phyloP scores from a whole-genome alignment of 2,329 filamentous ascomycete species.

The Colletotrichum navitas region DNA sequence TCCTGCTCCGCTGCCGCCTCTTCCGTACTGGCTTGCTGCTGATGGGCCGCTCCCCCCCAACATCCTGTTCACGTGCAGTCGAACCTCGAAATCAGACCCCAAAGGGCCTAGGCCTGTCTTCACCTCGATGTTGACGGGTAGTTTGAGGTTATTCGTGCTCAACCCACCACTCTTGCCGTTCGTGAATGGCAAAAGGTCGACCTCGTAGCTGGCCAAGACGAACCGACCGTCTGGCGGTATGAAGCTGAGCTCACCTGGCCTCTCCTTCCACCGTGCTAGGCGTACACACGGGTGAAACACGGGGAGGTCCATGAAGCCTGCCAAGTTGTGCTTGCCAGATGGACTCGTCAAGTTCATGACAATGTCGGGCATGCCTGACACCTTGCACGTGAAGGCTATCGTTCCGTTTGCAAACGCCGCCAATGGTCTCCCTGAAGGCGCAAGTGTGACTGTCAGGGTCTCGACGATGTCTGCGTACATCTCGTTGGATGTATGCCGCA shows the following conservation, averaged over 20 bases:
- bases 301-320: slow-evolving; percentile 82
- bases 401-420: slow-evolving; percentile 91
- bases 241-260: slow-evolving; percentile 93
- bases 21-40: slow-evolving; percentile 53
- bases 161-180: slow-evolving; percentile 67
- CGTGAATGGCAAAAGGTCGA: slow-evolving; percentile 84
- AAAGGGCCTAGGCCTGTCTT: slow-evolving; percentile 80
- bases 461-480: slow-evolving; percentile 97
- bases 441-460: slow-evolving; percentile 86
- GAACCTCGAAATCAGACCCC: slow-evolving; percentile 90
- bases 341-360: slow-evolving; percentile 83
- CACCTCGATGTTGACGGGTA: slow-evolving; percentile 86
- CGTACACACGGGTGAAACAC: slow-evolving; percentile 97
- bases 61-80: slow-evolving; percentile 78
- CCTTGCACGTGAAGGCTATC: slow-evolving; percentile 94
- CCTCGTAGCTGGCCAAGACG: slow-evolving; percentile 93
- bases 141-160: slow-evolving; percentile 74
- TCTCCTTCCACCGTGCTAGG: slow-evolving; percentile 88
- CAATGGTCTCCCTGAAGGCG: slow-evolving; percentile 89
- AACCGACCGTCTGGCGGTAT: slow-evolving; percentile 95
- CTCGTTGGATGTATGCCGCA: slow-evolving; percentile 96
- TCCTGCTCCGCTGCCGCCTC: slow-evolving; percentile 53
- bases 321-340: slow-evolving; percentile 82
- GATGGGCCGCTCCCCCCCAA: slow-evolving; percentile 54
- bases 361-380: slow-evolving; percentile 95